These are phyloP conservation scores for Akebia trifoliata DNA, from an alignment of 164 flowering plant species.

Conservation along the genomic window DNA sequence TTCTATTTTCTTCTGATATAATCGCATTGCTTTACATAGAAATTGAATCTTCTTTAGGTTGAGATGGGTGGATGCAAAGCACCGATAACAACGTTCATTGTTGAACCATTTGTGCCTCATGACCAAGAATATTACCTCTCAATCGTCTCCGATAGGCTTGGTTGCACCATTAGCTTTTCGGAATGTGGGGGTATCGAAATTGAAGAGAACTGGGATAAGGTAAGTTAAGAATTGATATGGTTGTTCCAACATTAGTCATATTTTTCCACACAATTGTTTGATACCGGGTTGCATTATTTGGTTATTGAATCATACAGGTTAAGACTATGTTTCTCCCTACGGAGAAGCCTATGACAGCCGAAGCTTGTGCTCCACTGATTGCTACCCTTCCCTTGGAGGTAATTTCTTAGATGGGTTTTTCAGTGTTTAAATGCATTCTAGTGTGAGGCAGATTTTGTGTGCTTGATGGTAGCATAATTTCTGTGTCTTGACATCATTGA, in stretches of 20 bases:
- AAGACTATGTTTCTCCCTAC: constrained; percentile 73
- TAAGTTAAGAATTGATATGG: constrained; percentile 11
- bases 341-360: constrained; percentile 52
- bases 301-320: constrained; percentile 39
- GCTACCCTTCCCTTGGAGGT: constrained; percentile 96
- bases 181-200: constrained; percentile 98
- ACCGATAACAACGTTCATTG: constrained; percentile 87
- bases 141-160: constrained; percentile 85
- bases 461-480: too few species aligned
- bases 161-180: constrained; percentile 78
- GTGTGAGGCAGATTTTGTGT: too few species aligned
- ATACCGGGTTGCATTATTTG: not conserved
- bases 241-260: not conserved
- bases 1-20: not conserved
- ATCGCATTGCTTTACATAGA: not conserved
- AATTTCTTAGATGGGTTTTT: constrained; percentile 1
- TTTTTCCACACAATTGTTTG: not conserved
- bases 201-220: constrained; percentile 99
- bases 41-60: constrained; percentile 40
- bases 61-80: constrained; percentile 97
- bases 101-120: constrained; percentile 92
- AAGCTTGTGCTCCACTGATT: constrained; percentile 80
- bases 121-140: constrained; percentile 77
- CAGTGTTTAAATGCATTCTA: not conserved
- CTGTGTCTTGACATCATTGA: too few species aligned